Conservation (phyloP, 192 early-diverging fungal genomes). For the Backusella parvicylindrica region DNA sequence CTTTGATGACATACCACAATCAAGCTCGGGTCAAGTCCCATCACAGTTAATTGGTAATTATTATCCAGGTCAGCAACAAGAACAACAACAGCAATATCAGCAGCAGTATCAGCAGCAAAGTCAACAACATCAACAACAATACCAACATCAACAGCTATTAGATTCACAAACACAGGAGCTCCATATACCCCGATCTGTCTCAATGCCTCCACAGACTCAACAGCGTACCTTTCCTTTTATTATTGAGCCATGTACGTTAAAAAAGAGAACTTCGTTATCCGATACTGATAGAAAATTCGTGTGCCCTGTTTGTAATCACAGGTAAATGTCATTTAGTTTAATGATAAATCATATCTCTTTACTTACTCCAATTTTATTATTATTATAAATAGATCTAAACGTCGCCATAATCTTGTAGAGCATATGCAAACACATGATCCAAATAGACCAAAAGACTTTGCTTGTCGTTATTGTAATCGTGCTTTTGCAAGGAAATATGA, state of each 20-base stretch:
- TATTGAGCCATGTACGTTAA: background rate
- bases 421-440: constrained; percentile 23
- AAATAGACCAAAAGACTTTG: constrained; percentile 9
- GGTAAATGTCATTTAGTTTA: background rate
- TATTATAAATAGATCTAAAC: constrained; percentile 7
- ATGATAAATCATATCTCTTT: background rate
- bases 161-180: background rate
- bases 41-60: background rate
- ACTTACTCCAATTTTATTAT: background rate
- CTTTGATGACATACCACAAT: background rate
- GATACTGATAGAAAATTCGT: background rate
- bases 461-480: background rate
- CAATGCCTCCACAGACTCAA: background rate
- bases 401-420: constrained; percentile 16
- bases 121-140: background rate
- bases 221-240: background rate
- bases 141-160: background rate
- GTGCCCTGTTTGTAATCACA: constrained; percentile 12
- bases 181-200: background rate
- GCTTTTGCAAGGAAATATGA: constrained; percentile 17
- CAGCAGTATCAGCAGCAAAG: background rate
- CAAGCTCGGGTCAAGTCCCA: background rate
- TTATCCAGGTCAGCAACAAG: background rate
- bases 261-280: background rate
- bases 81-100: background rate